Base-by-base conservation (phyloP, 306 rosid species). In the Rosa lucieae region DNA sequence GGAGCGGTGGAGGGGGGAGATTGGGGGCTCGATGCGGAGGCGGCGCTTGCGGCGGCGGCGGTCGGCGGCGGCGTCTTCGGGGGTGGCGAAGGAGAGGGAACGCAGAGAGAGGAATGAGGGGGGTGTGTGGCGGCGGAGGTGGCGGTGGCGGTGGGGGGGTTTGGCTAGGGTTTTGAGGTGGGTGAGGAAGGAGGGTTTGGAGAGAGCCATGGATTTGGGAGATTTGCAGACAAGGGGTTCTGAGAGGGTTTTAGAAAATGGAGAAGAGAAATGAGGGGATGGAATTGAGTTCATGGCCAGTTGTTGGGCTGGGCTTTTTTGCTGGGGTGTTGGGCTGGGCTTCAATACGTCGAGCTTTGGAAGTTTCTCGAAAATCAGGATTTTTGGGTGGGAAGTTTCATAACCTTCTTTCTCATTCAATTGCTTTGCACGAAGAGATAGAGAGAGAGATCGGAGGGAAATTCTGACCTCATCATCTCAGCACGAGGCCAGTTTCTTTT, bases 11-110 rank as follows among this genome's bases (percentile, higher is more conserved):
- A 91, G 91, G 20, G 98, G 86, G 32, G 97, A 90, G 76, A 91
- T 88, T 1, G 99, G 99, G 1, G 99, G 99, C 21, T 93, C 98
- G 77, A 89, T 91, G n/a, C 99, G 99, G 73, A 95, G 91, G 75
- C 94, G 94, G 72, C 99, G 99, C 75, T 95, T 93, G 12, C 98
- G 94, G 21, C 96, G 96, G 67, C 99, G 98, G 37, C 99, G 97
- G 67, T 91, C 97, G 0, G 98, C 98, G n/a, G 98, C 93, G 10
- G 99, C 99, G 80, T 93, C 98, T 66, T 95, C 99, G 0, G 98
- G 94, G 18, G 97, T 84, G 42, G 98, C 75, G 84, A 94, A 94
- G 49, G 98, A 94, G 84, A 94, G 90, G 61, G 76, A 77, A 39
- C 97, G 96, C 58, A 88, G 79, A 67, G 82, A 84, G 76, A 89